Base-by-base conservation (phyloP, 768 basidiomycete species). In the Boletus vinaceobasis region DNA sequence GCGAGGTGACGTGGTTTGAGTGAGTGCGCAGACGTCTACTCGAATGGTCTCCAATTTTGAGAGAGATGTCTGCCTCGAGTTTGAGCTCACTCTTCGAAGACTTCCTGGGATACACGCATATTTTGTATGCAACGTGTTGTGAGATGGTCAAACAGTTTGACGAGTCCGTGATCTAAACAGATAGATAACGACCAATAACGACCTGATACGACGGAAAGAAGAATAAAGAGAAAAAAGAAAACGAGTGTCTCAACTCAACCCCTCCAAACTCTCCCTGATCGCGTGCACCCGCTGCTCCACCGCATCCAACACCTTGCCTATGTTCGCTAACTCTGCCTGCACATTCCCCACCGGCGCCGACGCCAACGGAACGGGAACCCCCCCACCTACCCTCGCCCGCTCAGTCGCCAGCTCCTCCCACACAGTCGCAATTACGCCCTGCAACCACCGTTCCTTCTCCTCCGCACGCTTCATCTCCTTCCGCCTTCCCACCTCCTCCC, bases 371-470 rank as follows among this genome's bases (percentile, higher is more conserved):
- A 57, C 57, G 27, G 57, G 29, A 43, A 49, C 43, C 14, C 60
- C 52, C 38, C 52, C 64, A 11, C 35, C 52, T 17, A 52, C 60
- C 50, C 58, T 52, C 54, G 54, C 61, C 63, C 79, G 81, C 35
- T 76, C 78, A 44, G 70, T 73, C 19, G 77, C 74, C 61, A 90
- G 62, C 73, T 90, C 88, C 38, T 87, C 87, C 82, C 85, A 84
- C 47, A 90, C 70, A n/a, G 82, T 79, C 31, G 80, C 80, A 45
- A 90, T 81, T 49, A 90, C 80, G 5, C 82, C 82, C 65, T 87
- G 84, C 55, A 89, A 81, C 84, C 83, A 87, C 74, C 79, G 79
- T 70, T 89, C 87, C 72, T 82, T 77, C 66, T 89, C 89, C 68
- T 82, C 86, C 60, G 71, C 75, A 69, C 75, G 79, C 65, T 68